Conservation (phyloP, 129 eudicot genomes). For the Arctium minus region DNA sequence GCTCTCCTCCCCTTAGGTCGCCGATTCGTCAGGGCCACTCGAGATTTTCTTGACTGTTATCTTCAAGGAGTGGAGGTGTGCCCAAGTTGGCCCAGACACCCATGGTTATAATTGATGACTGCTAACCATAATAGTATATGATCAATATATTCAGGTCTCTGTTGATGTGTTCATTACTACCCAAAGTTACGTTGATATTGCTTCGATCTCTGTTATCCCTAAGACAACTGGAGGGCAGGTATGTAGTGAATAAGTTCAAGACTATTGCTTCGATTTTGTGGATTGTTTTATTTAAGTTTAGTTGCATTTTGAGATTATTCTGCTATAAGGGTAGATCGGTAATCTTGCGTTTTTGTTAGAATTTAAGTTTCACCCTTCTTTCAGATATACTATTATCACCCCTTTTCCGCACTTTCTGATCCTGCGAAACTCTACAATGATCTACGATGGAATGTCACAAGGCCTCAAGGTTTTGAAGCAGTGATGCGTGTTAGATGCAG, state of each 20-base stretch:
- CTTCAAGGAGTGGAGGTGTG: neutral
- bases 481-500: conserved; percentile 98
- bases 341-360: neutral
- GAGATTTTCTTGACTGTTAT: neutral
- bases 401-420: conserved; percentile 86
- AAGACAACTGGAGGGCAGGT: conserved; percentile 97
- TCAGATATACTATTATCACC: conserved; percentile 84
- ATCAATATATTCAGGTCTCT: conserved; percentile 55
- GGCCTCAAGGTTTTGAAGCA: conserved; percentile 98
- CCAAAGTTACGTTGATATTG: conserved; percentile 82
- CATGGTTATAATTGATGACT: neutral
- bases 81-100: neutral
- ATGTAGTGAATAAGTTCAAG: neutral
- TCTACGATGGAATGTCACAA: conserved; percentile 93
- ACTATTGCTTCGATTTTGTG: neutral
- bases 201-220: conserved; percentile 90
- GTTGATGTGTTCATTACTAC: conserved; percentile 86
- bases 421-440: conserved; percentile 93
- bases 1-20: too few species aligned
- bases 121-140: neutral
- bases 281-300: neutral
- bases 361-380: neutral
- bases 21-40: too few species aligned
- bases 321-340: neutral
- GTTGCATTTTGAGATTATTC: neutral